These are phyloP conservation scores for Flaveria sonorensis DNA, from an alignment of 129 eudicot species.

Conservation along the genomic window DNA sequence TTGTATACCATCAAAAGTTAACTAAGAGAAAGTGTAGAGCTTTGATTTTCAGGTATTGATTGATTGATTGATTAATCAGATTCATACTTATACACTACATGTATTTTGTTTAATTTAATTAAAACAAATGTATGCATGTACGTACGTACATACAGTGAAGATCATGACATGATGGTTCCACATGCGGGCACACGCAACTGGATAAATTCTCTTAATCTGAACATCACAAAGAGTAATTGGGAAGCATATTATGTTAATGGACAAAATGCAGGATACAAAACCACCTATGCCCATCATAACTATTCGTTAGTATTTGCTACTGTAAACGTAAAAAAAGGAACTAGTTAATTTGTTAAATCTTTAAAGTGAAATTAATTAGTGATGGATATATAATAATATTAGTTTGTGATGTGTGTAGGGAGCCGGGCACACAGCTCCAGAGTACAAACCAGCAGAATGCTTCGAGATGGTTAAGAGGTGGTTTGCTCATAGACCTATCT, in stretches of 20 bases:
- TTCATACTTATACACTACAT: too few relatives aligned
- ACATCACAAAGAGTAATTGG: conserved; percentile 29
- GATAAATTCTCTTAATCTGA: conserved; percentile 27
- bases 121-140: too few relatives aligned
- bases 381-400: too few relatives aligned
- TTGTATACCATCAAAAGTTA: conserved; percentile 32
- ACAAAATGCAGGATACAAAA: conserved; percentile 33
- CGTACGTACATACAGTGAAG: neutral
- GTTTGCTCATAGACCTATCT: conserved; percentile 31
- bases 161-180: conserved; percentile 43
- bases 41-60: conserved; percentile 38
- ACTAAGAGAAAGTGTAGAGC: conserved; percentile 33
- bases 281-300: conserved; percentile 22
- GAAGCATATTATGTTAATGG: conserved; percentile 27
- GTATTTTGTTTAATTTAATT: too few relatives aligned
- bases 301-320: conserved; percentile 33
- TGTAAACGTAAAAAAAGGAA: conserved; percentile 15
- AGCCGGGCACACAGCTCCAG: conserved; percentile 40
- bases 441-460: conserved; percentile 35
- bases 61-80: too few relatives aligned
- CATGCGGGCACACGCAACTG: conserved; percentile 39
- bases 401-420: conserved; percentile 17
- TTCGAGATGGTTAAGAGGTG: conserved; percentile 35
- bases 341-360: too few relatives aligned
- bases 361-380: too few relatives aligned